These are phyloP conservation scores for Carex sylvatica DNA, from an alignment of 202 grass and related monocot genomes.

Conservation along the genomic window DNA sequence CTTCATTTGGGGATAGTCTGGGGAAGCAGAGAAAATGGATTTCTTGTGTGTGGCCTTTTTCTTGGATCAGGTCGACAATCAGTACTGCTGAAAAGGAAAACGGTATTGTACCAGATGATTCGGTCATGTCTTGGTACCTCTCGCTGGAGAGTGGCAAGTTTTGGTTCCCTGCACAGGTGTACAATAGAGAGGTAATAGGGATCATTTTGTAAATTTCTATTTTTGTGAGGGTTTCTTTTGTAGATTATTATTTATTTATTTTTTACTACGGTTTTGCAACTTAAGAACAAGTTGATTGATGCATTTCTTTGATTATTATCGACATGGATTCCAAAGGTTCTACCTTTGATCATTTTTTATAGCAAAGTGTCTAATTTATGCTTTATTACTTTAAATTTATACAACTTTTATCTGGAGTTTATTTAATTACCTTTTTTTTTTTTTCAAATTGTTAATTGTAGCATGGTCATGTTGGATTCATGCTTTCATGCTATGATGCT, in stretches of 20 bases:
- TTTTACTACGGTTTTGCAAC: constrained; percentile 22
- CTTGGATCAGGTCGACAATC: constrained; percentile 64
- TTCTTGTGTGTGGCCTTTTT: constrained; percentile 74
- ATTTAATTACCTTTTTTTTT: background rate
- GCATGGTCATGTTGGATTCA: constrained; percentile 99
- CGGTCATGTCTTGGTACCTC: constrained; percentile 85
- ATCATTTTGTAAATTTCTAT: constrained; percentile 10
- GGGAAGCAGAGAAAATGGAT: constrained; percentile 61
- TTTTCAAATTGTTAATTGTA: constrained; percentile 34
- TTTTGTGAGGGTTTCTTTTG: constrained; percentile 24
- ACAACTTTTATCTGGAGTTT: background rate
- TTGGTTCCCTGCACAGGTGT: constrained; percentile 98
- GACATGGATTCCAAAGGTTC: background rate
- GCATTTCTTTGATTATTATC: constrained; percentile 12
- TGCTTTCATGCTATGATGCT: constrained; percentile 99
- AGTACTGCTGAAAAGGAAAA: constrained; percentile 22
- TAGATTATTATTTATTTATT: constrained; percentile 19
- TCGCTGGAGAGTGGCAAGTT: constrained; percentile 79
- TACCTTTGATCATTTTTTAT: background rate
- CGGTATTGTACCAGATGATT: constrained; percentile 39
- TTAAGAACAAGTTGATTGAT: constrained; percentile 20
- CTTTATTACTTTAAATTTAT: constrained; percentile 5
- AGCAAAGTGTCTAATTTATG: background rate
- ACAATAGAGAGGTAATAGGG: constrained; percentile 91
- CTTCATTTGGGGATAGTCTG: constrained; percentile 15